These are phyloP conservation scores for Phytopythium cucurbitacearum DNA, from an alignment of 352 stramenopile genomes.

Conservation along the genomic window DNA sequence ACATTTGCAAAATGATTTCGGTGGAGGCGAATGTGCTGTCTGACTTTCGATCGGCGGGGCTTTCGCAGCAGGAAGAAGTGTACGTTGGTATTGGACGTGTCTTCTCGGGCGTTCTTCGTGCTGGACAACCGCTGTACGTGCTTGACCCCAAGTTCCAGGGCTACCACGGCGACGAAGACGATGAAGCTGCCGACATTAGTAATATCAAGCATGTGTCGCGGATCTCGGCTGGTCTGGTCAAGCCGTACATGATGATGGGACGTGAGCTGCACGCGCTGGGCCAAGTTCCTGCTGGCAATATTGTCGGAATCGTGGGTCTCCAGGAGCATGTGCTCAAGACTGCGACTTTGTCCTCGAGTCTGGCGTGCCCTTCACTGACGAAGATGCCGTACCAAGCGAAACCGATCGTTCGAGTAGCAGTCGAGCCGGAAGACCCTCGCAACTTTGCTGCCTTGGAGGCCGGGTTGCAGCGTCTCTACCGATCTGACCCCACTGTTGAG, in stretches of 20 bases:
- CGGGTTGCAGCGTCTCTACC: conserved; percentile 89
- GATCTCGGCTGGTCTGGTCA: conserved; percentile 41
- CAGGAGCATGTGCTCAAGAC: conserved; percentile 89
- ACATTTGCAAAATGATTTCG: conserved; percentile 92
- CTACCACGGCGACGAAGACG: conserved; percentile 26
- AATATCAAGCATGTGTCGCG: conserved; percentile 55
- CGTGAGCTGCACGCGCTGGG: conserved; percentile 75
- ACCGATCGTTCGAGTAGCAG: conserved; percentile 90
- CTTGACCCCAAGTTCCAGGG: conserved; percentile 90
- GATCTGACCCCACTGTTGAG: conserved; percentile 91
- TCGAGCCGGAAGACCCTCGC: conserved; percentile 84
- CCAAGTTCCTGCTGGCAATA: conserved; percentile 86
- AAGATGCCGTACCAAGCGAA: conserved; percentile 90
- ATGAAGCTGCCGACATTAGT: conserved; percentile 18
- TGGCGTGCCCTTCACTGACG: conserved; percentile 78
- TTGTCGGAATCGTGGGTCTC: conserved; percentile 85
- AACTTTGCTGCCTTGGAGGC: conserved; percentile 84
- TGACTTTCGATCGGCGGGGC: conserved; percentile 49
- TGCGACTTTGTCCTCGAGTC: conserved; percentile 79
- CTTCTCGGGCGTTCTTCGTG: conserved; percentile 82
- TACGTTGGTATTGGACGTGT: conserved; percentile 92
- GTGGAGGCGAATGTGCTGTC: conserved; percentile 85
- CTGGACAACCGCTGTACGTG: conserved; percentile 65
- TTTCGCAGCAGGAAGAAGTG: conserved; percentile 53
- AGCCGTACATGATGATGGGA: conserved; percentile 93